Percentiles rank a stretch among this genome's conserved stretches.
Evolutionary conservation across 768 basidiomycete species (phyloP).

Genomic region (Hypholoma sublateritium): DNA sequence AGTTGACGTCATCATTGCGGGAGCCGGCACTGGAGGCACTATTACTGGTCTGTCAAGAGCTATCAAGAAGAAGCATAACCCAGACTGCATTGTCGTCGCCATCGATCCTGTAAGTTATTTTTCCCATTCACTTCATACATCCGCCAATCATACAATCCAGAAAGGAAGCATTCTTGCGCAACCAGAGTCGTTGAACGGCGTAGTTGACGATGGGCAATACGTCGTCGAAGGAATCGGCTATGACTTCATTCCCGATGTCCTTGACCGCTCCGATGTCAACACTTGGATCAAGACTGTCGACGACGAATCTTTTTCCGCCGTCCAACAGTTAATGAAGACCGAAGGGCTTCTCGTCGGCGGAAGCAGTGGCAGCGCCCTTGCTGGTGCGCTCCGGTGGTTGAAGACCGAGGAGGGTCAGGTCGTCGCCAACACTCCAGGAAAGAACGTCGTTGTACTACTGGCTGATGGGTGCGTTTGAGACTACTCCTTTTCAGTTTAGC

Average conservation of each 20-base stretch:
- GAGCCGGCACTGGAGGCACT: constrained; percentile 95
- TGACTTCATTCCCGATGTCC: constrained; percentile 87
- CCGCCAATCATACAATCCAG: constrained; percentile 31
- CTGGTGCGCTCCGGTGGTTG: constrained; percentile 78
- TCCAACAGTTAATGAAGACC: constrained; percentile 71
- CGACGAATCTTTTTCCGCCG: constrained; percentile 74
- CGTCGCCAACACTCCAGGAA: constrained; percentile 64
- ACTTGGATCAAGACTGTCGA: constrained; percentile 88
- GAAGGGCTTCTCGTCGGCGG: constrained; percentile 95
- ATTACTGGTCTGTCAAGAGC: constrained; percentile 84
- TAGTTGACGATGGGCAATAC: constrained; percentile 55
- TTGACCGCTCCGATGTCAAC: constrained; percentile 70
- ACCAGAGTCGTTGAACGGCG: constrained; percentile 63
- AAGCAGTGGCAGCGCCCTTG: constrained; percentile 84
- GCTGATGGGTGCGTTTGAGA: constrained; percentile 77
- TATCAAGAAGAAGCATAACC: constrained; percentile 77
- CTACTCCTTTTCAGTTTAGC: not conserved
- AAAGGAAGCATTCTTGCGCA: constrained; percentile 85
- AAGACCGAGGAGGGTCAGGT: constrained; percentile 63
- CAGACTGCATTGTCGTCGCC: constrained; percentile 73
- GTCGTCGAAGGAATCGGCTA: constrained; percentile 97
- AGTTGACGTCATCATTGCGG: constrained; percentile 80
- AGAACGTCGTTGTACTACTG: constrained; percentile 87
- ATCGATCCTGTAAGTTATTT: constrained; percentile 76
- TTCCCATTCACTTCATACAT: not conserved